Evolutionary conservation across 2,329 filamentous ascomycete genomes (phyloP), one percentile per base, ranked within the genome.

Genomic region (Neonectria punicea): DNA sequence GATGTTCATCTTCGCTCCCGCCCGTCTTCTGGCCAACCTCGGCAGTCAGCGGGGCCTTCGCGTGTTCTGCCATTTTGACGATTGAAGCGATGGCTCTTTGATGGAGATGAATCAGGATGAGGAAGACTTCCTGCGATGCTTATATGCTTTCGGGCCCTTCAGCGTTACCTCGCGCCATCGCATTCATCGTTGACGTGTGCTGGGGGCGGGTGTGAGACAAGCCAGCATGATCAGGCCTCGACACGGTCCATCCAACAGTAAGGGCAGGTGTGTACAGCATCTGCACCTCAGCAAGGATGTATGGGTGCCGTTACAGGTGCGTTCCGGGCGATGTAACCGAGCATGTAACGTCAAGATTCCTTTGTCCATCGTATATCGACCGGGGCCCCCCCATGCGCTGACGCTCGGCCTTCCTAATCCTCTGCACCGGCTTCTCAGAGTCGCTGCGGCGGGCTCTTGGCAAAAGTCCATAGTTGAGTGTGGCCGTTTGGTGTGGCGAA

Each of bases 1-100:
- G 61, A 16, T 16, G 61, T 2, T 71, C 32, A 34, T 73, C 72
- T 9, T 74, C 70, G 34, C 70, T 73, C 59, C 63, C 18, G 51
- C 57, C 50, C 9, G 41, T 47, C 18, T 58, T 57, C 22, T 28
- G 39, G 4, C 47, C 63, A 13, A 65, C 25, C 1, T 65, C 46
- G 2, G 43, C 28, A 49, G 53, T 22, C 5, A 58, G 28, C n/a
- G 44, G 53, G 18, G 47, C 41, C 18, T 72, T 67, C 11, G 51
- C 61, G 2, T 22, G 13, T 22, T 68, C 69, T 1, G 66, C 65
- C 72, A 74, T 69, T 25, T 18, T 64, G 54, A 11, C 8, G 30
- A 32, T 10, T 4, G 32, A 32, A 34, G 18, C 13, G 25, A 55
- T 43, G 18, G 9, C 51, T 34, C 22, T 55, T 8, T 16, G 10